Percentiles rank a stretch among this genome's conserved stretches.
These are phyloP conservation scores for Calocera viscosa DNA, from an alignment of 768 basidiomycete genomes.

Conservation along the genomic window DNA sequence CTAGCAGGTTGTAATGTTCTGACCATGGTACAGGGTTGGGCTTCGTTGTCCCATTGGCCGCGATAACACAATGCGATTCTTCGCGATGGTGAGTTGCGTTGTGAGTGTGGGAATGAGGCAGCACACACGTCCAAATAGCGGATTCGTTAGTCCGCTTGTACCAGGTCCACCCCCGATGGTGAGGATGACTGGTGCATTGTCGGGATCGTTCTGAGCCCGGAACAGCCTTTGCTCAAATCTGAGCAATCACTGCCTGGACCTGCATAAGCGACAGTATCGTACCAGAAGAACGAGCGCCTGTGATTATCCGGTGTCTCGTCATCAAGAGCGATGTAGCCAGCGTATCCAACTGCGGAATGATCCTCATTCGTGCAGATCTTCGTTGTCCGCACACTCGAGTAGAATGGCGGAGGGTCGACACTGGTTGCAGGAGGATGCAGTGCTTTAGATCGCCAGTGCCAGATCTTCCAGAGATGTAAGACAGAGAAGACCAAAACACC, in stretches of 20 bases:
- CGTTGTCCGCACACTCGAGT: background rate
- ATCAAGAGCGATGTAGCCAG: constrained; percentile 26
- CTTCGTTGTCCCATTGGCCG: constrained; percentile 18
- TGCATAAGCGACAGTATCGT: background rate
- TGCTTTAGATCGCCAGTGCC: background rate
- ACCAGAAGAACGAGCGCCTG: constrained; percentile 18
- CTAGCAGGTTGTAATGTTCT: constrained; percentile 11
- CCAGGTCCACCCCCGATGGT: constrained; percentile 31
- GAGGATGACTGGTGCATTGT: constrained; percentile 27
- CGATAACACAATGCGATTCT: constrained; percentile 23
- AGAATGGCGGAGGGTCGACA: background rate
- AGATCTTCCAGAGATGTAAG: background rate
- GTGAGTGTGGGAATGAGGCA: no score
- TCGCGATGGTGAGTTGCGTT: constrained; percentile 8
- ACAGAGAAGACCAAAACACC: background rate
- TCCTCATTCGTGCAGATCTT: constrained; percentile 4
- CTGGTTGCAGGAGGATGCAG: background rate
- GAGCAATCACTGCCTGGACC: background rate
- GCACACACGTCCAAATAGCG: constrained; percentile 14
- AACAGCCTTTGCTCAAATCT: constrained; percentile 23
- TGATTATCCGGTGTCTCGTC: constrained; percentile 23
- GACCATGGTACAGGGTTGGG: constrained; percentile 22
- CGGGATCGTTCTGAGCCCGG: constrained; percentile 23
- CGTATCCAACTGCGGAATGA: constrained; percentile 10
- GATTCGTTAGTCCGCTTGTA: constrained; percentile 25